These are phyloP conservation scores for Colletotrichum liaoningense DNA, from an alignment of 2,329 filamentous ascomycete genomes.

Conservation along the genomic window DNA sequence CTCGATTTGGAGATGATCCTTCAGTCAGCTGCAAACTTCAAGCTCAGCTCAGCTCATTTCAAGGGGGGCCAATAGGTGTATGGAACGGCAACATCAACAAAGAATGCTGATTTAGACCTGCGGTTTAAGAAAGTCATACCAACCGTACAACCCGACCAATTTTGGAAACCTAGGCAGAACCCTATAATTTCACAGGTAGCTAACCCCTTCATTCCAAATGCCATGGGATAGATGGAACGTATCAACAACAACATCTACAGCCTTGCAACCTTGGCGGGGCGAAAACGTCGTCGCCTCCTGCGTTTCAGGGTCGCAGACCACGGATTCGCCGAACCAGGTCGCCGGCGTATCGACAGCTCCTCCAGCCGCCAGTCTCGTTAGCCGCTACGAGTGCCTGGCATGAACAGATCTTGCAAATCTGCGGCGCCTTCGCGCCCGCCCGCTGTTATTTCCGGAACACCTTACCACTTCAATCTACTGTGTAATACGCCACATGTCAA, in stretches of 20 bases:
- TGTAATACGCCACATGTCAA: constrained; percentile 9
- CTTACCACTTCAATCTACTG: not conserved
- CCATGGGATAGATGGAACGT: not conserved
- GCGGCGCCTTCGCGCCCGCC: constrained; percentile 1
- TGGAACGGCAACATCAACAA: not conserved
- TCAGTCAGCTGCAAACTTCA: not conserved
- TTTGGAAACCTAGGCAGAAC: not conserved
- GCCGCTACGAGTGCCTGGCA: not conserved
- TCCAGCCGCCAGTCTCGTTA: not conserved
- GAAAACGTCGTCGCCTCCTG: constrained; percentile 10
- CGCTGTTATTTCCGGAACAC: constrained; percentile 21
- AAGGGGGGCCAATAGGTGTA: not conserved
- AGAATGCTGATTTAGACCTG: not conserved
- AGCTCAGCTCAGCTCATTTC: not conserved
- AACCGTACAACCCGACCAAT: not conserved
- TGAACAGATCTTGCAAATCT: constrained; percentile 1
- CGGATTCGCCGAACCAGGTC: not conserved
- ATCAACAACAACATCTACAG: not conserved
- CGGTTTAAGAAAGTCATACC: not conserved
- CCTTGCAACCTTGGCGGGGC: constrained; percentile 13
- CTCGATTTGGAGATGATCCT: not conserved
- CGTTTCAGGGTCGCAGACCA: constrained; percentile 18
- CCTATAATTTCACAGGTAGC: not conserved
- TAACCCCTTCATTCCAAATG: not conserved
- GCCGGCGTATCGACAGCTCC: constrained; percentile 3